These are phyloP conservation scores for Fusarium verticillioides DNA, from an alignment of 2,329 filamentous ascomycete species.

Conservation along the genomic window DNA sequence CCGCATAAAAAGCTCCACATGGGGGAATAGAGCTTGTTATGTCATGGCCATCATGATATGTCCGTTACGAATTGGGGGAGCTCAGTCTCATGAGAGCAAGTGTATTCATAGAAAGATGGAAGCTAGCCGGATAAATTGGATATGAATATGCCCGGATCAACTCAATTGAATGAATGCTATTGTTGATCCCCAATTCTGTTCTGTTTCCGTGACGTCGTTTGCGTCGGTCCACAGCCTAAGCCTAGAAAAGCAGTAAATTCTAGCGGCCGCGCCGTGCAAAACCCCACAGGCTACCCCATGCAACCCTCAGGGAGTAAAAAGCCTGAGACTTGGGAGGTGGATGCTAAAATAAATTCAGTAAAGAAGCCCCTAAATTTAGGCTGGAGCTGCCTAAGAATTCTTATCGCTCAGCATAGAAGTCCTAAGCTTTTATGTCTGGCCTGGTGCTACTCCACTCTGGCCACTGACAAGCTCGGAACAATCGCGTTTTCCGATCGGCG, in stretches of 20 bases:
- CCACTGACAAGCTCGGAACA: constrained; percentile 40
- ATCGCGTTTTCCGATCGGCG: constrained; percentile 40
- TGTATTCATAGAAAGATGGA: rapidly evolving
- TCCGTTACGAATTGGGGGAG: neutral
- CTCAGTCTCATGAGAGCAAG: rapidly evolving
- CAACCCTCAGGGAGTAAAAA: neutral
- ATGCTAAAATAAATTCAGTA: neutral
- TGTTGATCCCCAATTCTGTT: neutral
- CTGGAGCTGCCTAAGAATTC: neutral
- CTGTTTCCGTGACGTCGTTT: constrained; percentile 33
- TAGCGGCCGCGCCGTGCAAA: constrained; percentile 15
- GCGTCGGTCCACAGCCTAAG: constrained; percentile 16
- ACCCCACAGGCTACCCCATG: constrained; percentile 21
- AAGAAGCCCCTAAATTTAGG: neutral
- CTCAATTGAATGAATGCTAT: neutral
- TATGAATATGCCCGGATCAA: neutral
- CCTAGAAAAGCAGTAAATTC: constrained; percentile 8
- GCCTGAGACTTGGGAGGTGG: neutral
- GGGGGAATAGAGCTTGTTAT: constrained; percentile 10
- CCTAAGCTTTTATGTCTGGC: neutral
- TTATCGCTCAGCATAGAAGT: neutral
- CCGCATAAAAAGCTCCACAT: constrained; percentile 22
- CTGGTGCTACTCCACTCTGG: neutral
- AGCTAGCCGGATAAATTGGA: neutral
- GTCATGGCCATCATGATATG: constrained; percentile 25